Conservation (phyloP, 225 moss, liverwort and hornwort genomes). For the Marchantia polymorpha region DNA sequence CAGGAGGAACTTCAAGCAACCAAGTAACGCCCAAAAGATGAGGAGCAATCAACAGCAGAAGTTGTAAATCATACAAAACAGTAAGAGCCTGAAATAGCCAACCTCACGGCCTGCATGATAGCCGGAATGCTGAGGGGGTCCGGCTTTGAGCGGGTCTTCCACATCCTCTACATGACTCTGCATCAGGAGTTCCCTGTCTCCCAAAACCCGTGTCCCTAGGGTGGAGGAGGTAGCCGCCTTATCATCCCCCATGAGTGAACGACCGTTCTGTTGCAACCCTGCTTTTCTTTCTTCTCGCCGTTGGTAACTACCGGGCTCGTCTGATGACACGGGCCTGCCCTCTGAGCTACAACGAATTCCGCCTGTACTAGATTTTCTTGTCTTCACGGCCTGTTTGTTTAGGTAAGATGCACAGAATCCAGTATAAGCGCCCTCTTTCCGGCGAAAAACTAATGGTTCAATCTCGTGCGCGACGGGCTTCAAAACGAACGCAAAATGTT, state of each 20-base stretch:
- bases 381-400: neutral
- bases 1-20: neutral
- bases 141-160: slow-evolving; percentile 88
- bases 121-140: slow-evolving; percentile 76
- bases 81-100: neutral
- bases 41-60: neutral
- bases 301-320: neutral
- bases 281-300: slow-evolving; percentile 20
- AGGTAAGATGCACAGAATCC: neutral
- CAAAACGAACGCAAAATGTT: neutral
- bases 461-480: neutral
- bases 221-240: slow-evolving; percentile 87
- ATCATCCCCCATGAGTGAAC: slow-evolving; percentile 70
- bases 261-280: neutral
- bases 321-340: neutral
- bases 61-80: neutral
- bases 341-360: neutral
- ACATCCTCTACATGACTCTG: slow-evolving; percentile 72
- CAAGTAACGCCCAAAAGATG: neutral
- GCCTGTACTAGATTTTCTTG: neutral
- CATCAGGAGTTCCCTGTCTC: slow-evolving; percentile 93
- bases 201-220: slow-evolving; percentile 51
- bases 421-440: neutral
- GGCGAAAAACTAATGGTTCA: neutral
- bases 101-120: slow-evolving; percentile 98